These are phyloP conservation scores for Ophiostoma pallidulum DNA, from an alignment of 2,329 filamentous ascomycete species.

Conservation along the genomic window DNA sequence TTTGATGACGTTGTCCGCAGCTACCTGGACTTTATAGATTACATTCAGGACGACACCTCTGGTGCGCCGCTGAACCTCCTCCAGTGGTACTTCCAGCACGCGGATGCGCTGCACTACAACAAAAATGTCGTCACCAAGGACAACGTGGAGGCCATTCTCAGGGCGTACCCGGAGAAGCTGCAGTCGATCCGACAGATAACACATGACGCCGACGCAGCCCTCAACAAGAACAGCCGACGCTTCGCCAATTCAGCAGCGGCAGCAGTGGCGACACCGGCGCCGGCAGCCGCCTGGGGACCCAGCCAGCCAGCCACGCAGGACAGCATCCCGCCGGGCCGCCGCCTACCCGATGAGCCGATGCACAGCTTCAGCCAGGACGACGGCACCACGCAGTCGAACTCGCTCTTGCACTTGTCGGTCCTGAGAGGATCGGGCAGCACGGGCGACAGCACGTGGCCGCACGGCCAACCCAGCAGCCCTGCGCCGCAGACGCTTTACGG, in stretches of 20 bases:
- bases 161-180: conserved; percentile 13
- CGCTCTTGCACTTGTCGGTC: neutral
- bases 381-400: neutral
- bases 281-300: neutral
- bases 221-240: neutral
- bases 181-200: neutral
- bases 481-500: neutral
- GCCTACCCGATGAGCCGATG: neutral
- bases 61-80: conserved; percentile 16
- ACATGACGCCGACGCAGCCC: neutral
- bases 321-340: neutral
- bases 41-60: conserved; percentile 23
- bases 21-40: conserved; percentile 35
- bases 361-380: neutral
- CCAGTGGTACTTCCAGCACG: conserved; percentile 31
- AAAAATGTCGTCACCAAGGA: conserved; percentile 19
- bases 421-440: neutral
- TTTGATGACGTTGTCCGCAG: conserved; percentile 44
- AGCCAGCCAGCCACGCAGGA: neutral
- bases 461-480: conserved; percentile 8
- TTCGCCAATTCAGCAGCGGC: neutral
- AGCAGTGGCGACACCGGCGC: neutral
- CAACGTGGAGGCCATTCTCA: conserved; percentile 13
- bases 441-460: conserved; percentile 7
- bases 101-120: conserved; percentile 18